A percentile compares a stretch with the other conserved stretches of the same genome.
phyloP scores from a whole-genome alignment of 371 early-diverging fungal genomes.

The Amoeboaphelidium protococcarum region DNA sequence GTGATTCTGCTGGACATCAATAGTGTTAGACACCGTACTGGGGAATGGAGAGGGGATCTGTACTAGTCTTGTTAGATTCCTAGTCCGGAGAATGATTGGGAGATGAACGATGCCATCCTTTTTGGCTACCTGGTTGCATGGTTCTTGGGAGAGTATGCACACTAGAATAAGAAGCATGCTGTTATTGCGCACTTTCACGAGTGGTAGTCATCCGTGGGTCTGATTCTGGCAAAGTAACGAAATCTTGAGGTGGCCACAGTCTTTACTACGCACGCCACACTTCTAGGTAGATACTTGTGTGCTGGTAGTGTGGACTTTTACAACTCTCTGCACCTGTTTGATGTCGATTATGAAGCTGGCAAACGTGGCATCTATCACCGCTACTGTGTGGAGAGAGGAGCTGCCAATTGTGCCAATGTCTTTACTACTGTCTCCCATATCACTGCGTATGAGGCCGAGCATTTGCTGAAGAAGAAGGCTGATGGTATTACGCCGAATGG shows the following conservation, averaged over 20 bases:
- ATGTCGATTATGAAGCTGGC: constrained; percentile 84
- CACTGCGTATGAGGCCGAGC: constrained; percentile 84
- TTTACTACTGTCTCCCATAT: constrained; percentile 89
- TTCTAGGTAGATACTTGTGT: constrained; percentile 80
- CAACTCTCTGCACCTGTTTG: constrained; percentile 66
- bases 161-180: background rate
- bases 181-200: constrained; percentile 84
- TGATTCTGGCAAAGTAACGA: constrained; percentile 19
- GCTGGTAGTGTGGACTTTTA: constrained; percentile 91
- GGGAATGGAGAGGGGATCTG: constrained; percentile 85
- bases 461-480: constrained; percentile 69
- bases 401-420: constrained; percentile 77
- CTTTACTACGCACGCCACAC: constrained; percentile 87
- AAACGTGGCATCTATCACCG: constrained; percentile 88
- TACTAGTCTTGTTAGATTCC: constrained; percentile 80
- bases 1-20: constrained; percentile 72
- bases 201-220: constrained; percentile 26
- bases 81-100: constrained; percentile 59
- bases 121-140: constrained; percentile 80
- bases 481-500: constrained; percentile 91
- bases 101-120: constrained; percentile 77
- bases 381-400: constrained; percentile 87
- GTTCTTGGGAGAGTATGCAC: constrained; percentile 45
- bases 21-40: constrained; percentile 28
- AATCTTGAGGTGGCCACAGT: constrained; percentile 67